Base-by-base conservation (phyloP, 208 protist species). In the Tetramitus jugosus region DNA sequence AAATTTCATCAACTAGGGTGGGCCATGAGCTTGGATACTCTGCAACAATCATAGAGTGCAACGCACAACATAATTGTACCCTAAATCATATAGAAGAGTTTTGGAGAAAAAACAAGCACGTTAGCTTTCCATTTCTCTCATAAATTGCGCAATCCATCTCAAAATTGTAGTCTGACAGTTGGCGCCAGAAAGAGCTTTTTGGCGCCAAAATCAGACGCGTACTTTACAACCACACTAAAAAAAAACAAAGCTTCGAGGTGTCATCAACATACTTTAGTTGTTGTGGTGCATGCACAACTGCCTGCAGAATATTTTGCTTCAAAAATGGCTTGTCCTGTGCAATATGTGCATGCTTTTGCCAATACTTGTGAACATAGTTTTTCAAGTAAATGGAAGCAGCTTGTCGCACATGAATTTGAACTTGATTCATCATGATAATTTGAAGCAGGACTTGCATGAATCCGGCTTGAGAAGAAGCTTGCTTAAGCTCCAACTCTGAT, bases 381-480 rank as follows among this genome's bases (percentile, higher is more conserved):
- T 74, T 74, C 29, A 74, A 53, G 42, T 46, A 74, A 23, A 74
- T 74, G 6, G 39, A 39, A 26, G n/a, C 67, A 8, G 67, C 39
- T 20, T 53, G 67, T 74, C n/a, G n/a, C n/a, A n/a, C n/a, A n/a
- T n/a, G n/a, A n/a, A n/a, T n/a, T n/a, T n/a, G n/a, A n/a, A n/a
- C n/a, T n/a, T n/a, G n/a, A n/a, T n/a, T n/a, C n/a, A n/a, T n/a
- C n/a, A n/a, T n/a, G n/a, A n/a, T n/a, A n/a, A n/a, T n/a, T n/a
- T n/a, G n/a, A n/a, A n/a, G n/a, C n/a, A n/a, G n/a, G n/a, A n/a
- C n/a, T n/a, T n/a, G n/a, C n/a, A n/a, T n/a, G n/a, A n/a, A n/a
- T n/a, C n/a, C n/a, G n/a, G n/a, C n/a, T n/a, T n/a, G n/a, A n/a
- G n/a, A n/a, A n/a, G n/a, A n/a, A n/a, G n/a, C n/a, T n/a, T n/a